A percentile compares a stretch with the other conserved stretches of the same genome.
Conservation (phyloP, 805 yeast genomes). For the Saturnispora mendoncae region DNA sequence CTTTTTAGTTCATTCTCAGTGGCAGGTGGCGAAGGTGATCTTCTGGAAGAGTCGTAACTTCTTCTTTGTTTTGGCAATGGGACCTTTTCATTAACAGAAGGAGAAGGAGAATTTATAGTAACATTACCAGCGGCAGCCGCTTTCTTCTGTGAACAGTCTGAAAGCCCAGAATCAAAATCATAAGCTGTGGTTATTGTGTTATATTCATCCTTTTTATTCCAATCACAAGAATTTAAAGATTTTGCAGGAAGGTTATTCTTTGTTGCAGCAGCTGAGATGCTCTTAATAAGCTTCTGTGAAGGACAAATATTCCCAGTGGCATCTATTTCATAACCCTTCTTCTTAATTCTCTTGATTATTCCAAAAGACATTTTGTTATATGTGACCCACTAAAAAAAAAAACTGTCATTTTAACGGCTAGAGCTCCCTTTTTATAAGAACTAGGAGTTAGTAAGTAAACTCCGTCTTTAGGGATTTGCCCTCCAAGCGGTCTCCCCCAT, state of each 20-base stretch:
- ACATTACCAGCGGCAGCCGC: background rate
- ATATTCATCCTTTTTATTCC: conserved; percentile 2
- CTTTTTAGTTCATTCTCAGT: conserved; percentile 2
- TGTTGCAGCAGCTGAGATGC: background rate
- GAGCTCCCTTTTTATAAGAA: background rate
- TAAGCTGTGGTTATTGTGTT: conserved; percentile 8
- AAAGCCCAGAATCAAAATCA: conserved; percentile 7
- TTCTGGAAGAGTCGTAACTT: background rate
- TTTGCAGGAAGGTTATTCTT: background rate
- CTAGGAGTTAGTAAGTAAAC: too few species aligned
- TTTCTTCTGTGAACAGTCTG: background rate
- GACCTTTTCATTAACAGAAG: background rate
- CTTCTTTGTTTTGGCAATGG: background rate
- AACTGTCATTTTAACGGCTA: too few species aligned
- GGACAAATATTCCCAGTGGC: background rate
- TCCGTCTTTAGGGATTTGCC: too few species aligned
- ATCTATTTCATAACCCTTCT: conserved; percentile 2
- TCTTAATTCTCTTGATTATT: conserved; percentile 1
- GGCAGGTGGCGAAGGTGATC: background rate
- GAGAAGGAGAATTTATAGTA: background rate
- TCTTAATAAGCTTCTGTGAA: background rate
- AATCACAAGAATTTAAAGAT: background rate
- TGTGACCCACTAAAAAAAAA: too few species aligned
- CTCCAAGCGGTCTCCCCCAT: too few species aligned
- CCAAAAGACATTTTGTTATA: conserved; percentile 4